These are phyloP conservation scores for Fusarium neocosmosporiellum DNA, from an alignment of 2,329 filamentous ascomycete species.

Conservation along the genomic window DNA sequence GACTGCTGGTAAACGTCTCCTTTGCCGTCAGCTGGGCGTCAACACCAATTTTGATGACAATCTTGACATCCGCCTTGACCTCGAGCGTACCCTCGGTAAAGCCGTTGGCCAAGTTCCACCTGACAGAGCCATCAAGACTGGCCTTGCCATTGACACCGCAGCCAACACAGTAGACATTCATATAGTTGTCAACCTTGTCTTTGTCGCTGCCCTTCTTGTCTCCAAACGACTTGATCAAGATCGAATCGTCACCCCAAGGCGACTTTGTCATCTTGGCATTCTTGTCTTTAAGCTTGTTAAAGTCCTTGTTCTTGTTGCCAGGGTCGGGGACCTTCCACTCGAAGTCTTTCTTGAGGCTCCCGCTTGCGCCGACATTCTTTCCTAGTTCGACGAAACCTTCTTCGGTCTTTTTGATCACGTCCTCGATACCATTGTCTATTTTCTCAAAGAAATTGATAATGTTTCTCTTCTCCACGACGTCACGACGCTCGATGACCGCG, in stretches of 20 bases:
- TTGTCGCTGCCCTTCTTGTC: slow-evolving; percentile 10
- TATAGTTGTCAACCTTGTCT: slow-evolving; percentile 22
- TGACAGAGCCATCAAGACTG: slow-evolving; percentile 40
- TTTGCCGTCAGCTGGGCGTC: background rate
- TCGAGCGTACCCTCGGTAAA: background rate
- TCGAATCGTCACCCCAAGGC: slow-evolving; percentile 43
- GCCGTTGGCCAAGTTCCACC: slow-evolving; percentile 10
- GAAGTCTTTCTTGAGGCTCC: slow-evolving; percentile 23
- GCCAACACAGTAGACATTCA: slow-evolving; percentile 47
- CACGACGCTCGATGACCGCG: background rate
- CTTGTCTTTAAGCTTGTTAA: slow-evolving; percentile 20
- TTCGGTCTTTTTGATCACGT: background rate
- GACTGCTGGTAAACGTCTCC: background rate
- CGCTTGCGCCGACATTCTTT: slow-evolving; percentile 11
- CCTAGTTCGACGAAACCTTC: background rate
- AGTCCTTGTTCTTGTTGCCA: slow-evolving; percentile 8
- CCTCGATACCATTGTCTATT: background rate
- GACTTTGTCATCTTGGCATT: slow-evolving; percentile 36
- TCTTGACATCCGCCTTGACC: background rate
- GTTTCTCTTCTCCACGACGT: background rate
- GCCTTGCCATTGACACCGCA: slow-evolving; percentile 45
- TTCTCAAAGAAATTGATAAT: background rate
- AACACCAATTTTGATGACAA: background rate
- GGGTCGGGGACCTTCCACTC: slow-evolving; percentile 35
- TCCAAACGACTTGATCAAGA: slow-evolving; percentile 44